Percentiles rank a stretch among this genome's conserved stretches.
Evolutionary conservation across 140 eudicot genomes (phyloP).

Genomic region (Anethum foeniculum): DNA sequence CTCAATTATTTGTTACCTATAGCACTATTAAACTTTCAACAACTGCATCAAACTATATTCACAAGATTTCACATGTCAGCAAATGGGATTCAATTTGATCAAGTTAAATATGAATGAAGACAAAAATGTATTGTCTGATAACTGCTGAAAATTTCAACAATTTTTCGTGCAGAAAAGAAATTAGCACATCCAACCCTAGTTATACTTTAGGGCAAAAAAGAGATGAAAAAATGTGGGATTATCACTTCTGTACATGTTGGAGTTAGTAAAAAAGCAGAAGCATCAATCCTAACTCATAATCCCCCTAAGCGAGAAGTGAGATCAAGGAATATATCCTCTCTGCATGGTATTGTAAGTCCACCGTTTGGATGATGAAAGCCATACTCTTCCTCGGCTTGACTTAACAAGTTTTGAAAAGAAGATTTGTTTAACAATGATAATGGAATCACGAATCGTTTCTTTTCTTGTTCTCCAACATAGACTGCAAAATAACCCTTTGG

Average conservation of each 20-base stretch:
- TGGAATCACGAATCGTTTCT: conserved; percentile 20
- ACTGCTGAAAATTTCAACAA: neutral
- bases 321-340: conserved; percentile 2
- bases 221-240: neutral
- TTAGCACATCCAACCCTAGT: neutral
- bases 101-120: neutral
- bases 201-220: neutral
- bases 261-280: neutral
- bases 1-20: too few species aligned
- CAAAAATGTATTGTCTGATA: neutral
- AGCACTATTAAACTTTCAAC: too few species aligned
- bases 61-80: neutral
- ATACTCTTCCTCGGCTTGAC: conserved; percentile 21
- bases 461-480: conserved; percentile 18
- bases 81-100: neutral
- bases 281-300: neutral
- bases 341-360: conserved; percentile 10
- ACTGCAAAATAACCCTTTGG: conserved; percentile 21
- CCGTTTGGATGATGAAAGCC: conserved; percentile 19
- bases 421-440: conserved; percentile 22
- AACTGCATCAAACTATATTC: too few species aligned
- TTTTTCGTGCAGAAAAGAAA: neutral
- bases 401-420: conserved; percentile 16
- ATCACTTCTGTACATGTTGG: neutral
- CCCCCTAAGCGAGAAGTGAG: neutral